phyloP scores from a whole-genome alignment of 495 filamentous ascomycete genomes.

The Penicillium cinerascens region DNA sequence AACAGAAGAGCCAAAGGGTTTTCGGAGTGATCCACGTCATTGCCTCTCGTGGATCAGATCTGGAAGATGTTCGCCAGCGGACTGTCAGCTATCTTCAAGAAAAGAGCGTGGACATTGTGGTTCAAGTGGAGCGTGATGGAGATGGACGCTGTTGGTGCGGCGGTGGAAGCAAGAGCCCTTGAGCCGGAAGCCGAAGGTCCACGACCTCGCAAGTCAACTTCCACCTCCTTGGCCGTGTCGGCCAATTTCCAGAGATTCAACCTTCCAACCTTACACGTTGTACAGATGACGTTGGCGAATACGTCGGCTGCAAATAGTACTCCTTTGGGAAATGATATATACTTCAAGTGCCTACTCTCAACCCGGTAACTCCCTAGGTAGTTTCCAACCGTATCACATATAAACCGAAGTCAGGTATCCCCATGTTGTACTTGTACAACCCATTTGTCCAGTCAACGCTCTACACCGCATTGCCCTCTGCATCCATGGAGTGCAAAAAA shows the following conservation, averaged over 20 bases:
- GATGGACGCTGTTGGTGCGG: constrained; percentile 80
- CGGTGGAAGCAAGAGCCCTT: constrained; percentile 33
- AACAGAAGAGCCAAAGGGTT: constrained; percentile 46
- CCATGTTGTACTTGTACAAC: neutral
- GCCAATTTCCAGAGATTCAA: no score
- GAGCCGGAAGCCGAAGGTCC: neutral
- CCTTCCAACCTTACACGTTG: neutral
- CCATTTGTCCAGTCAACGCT: neutral
- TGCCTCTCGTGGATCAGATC: constrained; percentile 62
- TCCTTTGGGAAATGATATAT: neutral
- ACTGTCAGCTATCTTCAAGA: constrained; percentile 55
- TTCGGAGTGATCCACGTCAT: constrained; percentile 82
- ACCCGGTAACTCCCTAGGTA: neutral
- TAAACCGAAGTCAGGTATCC: neutral
- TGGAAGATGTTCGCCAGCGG: constrained; percentile 73
- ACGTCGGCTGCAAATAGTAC: neutral
- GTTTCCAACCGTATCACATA: neutral
- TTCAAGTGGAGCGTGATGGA: constrained; percentile 74
- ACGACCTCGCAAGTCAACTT: no score
- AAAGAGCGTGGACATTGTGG: constrained; percentile 65
- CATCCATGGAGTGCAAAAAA: no score
- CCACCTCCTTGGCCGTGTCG: no score
- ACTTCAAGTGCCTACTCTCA: neutral
- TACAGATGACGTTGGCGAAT: neutral
- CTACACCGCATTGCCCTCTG: neutral